Evolutionary conservation across 345 rosid species (phyloP).

Genomic region (Hibiscus syriacus): DNA sequence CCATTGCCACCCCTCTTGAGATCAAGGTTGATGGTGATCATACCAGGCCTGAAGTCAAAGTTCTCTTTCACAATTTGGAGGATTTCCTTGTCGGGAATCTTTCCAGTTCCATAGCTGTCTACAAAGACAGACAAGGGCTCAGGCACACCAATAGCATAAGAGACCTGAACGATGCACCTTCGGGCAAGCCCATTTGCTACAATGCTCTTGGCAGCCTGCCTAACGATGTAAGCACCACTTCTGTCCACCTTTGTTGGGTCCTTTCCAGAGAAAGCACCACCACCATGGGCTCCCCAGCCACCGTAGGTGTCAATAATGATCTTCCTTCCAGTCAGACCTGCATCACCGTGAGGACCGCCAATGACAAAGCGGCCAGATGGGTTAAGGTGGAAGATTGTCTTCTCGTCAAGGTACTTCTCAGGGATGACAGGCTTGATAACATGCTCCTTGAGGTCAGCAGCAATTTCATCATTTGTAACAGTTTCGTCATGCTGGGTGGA

Average conservation of each 20-base stretch:
- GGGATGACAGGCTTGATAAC: conserved; percentile 72
- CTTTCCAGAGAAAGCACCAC: conserved; percentile 80
- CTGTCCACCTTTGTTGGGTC: conserved; percentile 78
- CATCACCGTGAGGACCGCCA: conserved; percentile 77
- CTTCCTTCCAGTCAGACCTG: conserved; percentile 70
- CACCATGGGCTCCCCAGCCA: conserved; percentile 80
- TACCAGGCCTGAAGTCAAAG: conserved; percentile 85
- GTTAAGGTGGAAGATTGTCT: conserved; percentile 83
- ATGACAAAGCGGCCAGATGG: conserved; percentile 80
- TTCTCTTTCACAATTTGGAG: conserved; percentile 74
- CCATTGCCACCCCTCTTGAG: conserved; percentile 73
- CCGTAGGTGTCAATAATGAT: conserved; percentile 72
- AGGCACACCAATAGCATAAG: conserved; percentile 69
- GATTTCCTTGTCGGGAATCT: conserved; percentile 74
- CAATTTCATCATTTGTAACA: conserved; percentile 72
- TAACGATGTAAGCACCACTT: conserved; percentile 75
- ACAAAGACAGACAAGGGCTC: conserved; percentile 66
- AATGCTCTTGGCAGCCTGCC: conserved; percentile 84
- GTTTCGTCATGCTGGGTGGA: conserved; percentile 75
- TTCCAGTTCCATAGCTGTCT: conserved; percentile 64
- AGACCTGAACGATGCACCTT: conserved; percentile 63
- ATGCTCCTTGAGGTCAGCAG: conserved; percentile 77
- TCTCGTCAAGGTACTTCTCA: conserved; percentile 75
- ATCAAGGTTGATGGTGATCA: conserved; percentile 72
- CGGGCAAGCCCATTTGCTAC: conserved; percentile 63